Base-by-base conservation (phyloP, 2,329 filamentous ascomycete genomes). In the Verticillium nubilum region DNA sequence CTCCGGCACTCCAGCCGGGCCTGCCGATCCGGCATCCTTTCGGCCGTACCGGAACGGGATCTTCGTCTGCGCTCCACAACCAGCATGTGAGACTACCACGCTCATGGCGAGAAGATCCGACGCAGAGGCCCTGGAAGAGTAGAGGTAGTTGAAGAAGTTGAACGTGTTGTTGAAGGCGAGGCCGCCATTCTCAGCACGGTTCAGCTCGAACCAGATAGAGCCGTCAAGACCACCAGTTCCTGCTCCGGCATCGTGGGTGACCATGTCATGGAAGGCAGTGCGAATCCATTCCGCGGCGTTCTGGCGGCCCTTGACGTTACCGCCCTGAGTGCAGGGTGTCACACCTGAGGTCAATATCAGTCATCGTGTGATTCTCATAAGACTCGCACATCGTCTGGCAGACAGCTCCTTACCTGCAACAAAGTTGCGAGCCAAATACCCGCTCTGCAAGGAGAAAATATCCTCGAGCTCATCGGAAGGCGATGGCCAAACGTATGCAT, bases 41-140 rank as follows among this genome's bases (percentile, higher is more conserved):
- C 68, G 60, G 7, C 68, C 68, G 15, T 61, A 59, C 23, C 67
- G 65, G 53, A 68, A 68, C 2, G 66, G 65, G 54, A 70, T 66
- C 54, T 53, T 53, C 26, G 68, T 62, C 29, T 57, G 37, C 19
- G 61, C 62, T 15, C 67, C 67, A 56, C 68, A 70, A 31, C 59
- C 61, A 61, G 19, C 63, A 10, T 60, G 62, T 4, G 70, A 66
- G 2, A 68, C 61, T 1, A 72, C 62, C 0, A 70, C 67, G 9
- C 68, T 66, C 47, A 75, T 63, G 6, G 73, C 72, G 0, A 74
- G 61, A 2, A 74, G 63, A 52, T 75, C 73, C 0, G 73, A 58
- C 2, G 65, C 66, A 1, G 65, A 65, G 6, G 64, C 59, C 12
- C 63, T 61, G 10, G 59, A 52, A 13, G 63, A 67, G 60, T 69